phyloP scores from a whole-genome alignment of 2,329 filamentous ascomycete genomes.

The Emergomyces orientalis region DNA sequence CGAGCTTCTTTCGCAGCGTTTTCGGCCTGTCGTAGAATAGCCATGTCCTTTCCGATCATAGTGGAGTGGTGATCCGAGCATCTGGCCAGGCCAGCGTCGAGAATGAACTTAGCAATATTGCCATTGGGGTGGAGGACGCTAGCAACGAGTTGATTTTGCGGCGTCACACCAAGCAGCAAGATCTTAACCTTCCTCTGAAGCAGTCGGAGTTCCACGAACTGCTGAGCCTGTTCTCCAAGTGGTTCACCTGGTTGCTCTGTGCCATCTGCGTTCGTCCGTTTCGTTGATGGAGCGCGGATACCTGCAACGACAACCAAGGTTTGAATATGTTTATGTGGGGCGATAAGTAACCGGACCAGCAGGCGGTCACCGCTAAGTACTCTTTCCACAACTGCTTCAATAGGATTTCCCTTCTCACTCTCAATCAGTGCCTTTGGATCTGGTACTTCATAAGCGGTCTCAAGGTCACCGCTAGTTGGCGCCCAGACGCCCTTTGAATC shows the following conservation, averaged over 20 bases:
- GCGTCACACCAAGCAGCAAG: slow-evolving; percentile 74
- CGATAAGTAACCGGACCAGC: slow-evolving; percentile 69
- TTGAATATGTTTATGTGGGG: slow-evolving; percentile 76
- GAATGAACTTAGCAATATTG: slow-evolving; percentile 83
- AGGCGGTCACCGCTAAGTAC: slow-evolving; percentile 86
- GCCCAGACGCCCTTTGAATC: slow-evolving; percentile 77
- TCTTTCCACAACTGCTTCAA: slow-evolving; percentile 82
- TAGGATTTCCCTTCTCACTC: slow-evolving; percentile 71
- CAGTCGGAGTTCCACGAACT: slow-evolving; percentile 76
- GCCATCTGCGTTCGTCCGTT: slow-evolving; percentile 70
- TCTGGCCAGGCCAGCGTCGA: slow-evolving; percentile 79
- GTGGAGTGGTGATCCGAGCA: slow-evolving; percentile 96
- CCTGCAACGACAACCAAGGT: slow-evolving; percentile 84
- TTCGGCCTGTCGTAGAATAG: slow-evolving; percentile 72
- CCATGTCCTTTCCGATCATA: slow-evolving; percentile 82
- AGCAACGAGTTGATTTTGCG: slow-evolving; percentile 85
- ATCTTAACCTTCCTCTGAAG: slow-evolving; percentile 79
- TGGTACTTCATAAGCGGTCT: slow-evolving; percentile 71
- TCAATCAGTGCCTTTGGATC: slow-evolving; percentile 67
- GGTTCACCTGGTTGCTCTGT: slow-evolving; percentile 79
- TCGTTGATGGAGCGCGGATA: slow-evolving; percentile 80
- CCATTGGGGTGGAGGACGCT: slow-evolving; percentile 79
- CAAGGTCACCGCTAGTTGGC: slow-evolving; percentile 55
- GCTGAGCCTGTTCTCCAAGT: slow-evolving; percentile 76
- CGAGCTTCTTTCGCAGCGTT: slow-evolving; percentile 69